Base-by-base conservation (phyloP, 352 stramenopile species). In the Globisporangium canariense region DNA sequence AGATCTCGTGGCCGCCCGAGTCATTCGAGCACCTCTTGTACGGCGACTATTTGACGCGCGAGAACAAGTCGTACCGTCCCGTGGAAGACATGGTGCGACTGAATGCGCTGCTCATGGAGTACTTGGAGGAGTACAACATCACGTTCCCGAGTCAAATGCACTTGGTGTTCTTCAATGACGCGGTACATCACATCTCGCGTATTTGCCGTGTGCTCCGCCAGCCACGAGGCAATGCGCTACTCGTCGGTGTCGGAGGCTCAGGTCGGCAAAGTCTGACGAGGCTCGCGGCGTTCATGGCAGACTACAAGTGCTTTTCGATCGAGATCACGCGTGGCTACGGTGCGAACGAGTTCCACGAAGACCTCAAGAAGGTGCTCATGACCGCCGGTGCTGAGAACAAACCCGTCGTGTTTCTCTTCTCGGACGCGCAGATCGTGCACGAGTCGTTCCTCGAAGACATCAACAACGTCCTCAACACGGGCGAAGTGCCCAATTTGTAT, bases 91-190 rank as follows among this genome's bases (percentile, higher is more conserved):
- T 96, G 7, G 64, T 56, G 11, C 78, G 78, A n/a, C 65, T 96
- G 2, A 86, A 94, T 51, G 74, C 70, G 2, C 67, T 97, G n/a
- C 72, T 98, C 3, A 72, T 82, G 47, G 89, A 98, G 62, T 96
- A 97, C 62, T 62, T 98, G 6, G 93, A 98, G 65, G 93, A 98
- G 74, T 98, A 98, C 69, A 98, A 98, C 67, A 88, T 98, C 60
- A 96, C 86, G 25, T 97, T 96, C 62, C 83, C 92, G 13, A 94
- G 78, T 45, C 86, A 95, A 43, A 98, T 98, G 92, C 84, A 98
- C 66, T 71, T 98, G 32, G 93, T 98, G 14, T 98, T 98, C 68
- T 98, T 98, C 68, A 88, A 86, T 38, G 95, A 98, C 65, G 95
- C 95, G 0, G 95, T 98, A 59, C 81, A 96, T 36, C 96, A 98